phyloP scores from a whole-genome alignment of 1,284 basidiomycete species.

The Leccinum pachyderme region DNA sequence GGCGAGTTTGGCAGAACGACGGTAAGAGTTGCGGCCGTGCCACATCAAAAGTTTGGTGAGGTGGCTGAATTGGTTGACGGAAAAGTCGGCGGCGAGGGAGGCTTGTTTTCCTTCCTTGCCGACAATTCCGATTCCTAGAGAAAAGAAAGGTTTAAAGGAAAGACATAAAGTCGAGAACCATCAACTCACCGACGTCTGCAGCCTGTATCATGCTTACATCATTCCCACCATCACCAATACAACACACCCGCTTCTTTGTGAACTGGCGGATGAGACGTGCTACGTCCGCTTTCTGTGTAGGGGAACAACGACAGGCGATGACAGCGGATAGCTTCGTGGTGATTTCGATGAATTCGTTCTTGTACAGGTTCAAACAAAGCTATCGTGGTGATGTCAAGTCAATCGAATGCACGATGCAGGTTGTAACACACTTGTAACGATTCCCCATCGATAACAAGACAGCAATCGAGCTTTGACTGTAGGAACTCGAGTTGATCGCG shows the following conservation, averaged over 20 bases:
- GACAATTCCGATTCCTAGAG: conserved; percentile 91
- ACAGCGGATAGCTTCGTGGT: conserved; percentile 95
- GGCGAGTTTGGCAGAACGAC: conserved; percentile 94
- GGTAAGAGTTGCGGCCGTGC: conserved; percentile 98
- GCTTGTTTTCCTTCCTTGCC: conserved; percentile 99
- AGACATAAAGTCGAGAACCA: not conserved
- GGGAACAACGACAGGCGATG: conserved; percentile 97
- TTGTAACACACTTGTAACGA: conserved; percentile 71
- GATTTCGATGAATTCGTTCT: conserved; percentile 93
- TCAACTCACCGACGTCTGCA: conserved; percentile 81
- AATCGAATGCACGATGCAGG: not conserved
- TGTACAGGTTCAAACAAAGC: conserved; percentile 88
- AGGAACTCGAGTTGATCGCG: conserved; percentile 93
- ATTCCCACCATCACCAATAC: conserved; percentile 95
- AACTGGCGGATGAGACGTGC: conserved; percentile 87
- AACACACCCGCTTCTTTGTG: conserved; percentile 95
- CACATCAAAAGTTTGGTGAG: conserved; percentile 95
- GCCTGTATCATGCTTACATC: conserved; percentile 97
- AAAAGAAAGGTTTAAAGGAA: conserved; percentile 1
- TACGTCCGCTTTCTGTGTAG: conserved; percentile 98
- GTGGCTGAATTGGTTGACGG: conserved; percentile 93
- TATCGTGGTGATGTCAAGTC: conserved; percentile 32
- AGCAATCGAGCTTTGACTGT: conserved; percentile 93
- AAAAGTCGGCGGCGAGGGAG: conserved; percentile 96
- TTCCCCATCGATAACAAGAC: conserved; percentile 98